A percentile compares a stretch with the other conserved stretches of the same genome.
Evolutionary conservation across 768 basidiomycete species (phyloP).

Genomic region (Russula sp.): DNA sequence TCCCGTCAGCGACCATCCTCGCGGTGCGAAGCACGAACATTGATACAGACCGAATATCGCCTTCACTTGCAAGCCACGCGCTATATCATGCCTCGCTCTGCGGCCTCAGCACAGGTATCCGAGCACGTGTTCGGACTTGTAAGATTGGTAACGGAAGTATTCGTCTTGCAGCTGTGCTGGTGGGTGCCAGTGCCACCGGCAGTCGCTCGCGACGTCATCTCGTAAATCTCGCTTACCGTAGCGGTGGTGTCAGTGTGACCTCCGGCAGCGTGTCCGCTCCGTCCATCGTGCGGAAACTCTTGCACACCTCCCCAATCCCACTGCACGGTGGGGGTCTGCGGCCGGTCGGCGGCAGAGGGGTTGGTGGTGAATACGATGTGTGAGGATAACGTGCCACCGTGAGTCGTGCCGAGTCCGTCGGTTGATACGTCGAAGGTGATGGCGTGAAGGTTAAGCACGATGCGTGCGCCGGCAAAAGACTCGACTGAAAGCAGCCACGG

Average conservation of each 20-base stretch:
- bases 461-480: constrained; percentile 9
- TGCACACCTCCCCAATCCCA: constrained; percentile 16
- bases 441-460: constrained; percentile 13
- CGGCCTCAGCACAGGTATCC: not conserved
- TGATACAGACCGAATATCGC: not conserved
- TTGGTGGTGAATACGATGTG: constrained; percentile 10
- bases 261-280: not conserved
- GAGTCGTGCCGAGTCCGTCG: not conserved
- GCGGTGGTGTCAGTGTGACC: not conserved
- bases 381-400: constrained; percentile 3
- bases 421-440: not conserved
- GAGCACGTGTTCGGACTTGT: not conserved
- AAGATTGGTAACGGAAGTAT: not conserved
- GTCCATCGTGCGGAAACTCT: not conserved
- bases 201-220: not conserved
- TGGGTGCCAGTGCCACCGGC: not conserved
- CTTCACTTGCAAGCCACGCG: not conserved
- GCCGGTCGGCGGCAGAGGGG: not conserved
- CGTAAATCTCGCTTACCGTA: constrained; percentile 2
- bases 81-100: not conserved
- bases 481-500: constrained; percentile 15
- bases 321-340: not conserved
- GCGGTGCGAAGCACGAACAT: not conserved
- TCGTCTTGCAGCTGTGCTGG: not conserved
- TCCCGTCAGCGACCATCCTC: not conserved